These are phyloP conservation scores for Halteria grandinella DNA, from an alignment of 73 alveolate species.

Conservation along the genomic window DNA sequence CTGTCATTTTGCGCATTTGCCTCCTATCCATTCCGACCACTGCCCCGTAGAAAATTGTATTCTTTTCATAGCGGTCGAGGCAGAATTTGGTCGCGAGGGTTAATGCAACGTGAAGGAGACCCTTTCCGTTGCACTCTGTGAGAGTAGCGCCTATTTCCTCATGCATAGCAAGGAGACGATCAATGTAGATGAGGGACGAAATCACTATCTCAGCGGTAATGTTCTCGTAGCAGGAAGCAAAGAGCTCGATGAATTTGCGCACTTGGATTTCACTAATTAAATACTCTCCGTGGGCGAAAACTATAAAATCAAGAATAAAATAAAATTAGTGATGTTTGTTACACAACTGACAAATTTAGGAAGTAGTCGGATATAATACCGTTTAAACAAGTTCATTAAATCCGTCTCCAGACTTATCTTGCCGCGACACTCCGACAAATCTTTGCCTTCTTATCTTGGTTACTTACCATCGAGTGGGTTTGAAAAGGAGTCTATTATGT, in stretches of 20 bases:
- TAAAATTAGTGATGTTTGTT: too few relatives aligned
- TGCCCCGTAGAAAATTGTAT: constrained; percentile 43
- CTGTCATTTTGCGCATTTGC: constrained; percentile 21
- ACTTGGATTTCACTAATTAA: constrained; percentile 40
- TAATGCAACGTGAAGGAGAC: constrained; percentile 6
- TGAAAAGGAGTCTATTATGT: too few relatives aligned
- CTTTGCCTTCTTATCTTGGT: too few relatives aligned
- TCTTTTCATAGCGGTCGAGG: constrained; percentile 24
- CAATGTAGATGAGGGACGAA: constrained; percentile 14
- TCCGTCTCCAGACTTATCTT: too few relatives aligned
- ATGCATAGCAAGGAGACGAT: not conserved
- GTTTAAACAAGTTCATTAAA: too few relatives aligned
- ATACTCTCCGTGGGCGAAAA: too few relatives aligned
- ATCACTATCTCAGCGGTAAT: constrained; percentile 11
- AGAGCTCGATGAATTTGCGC: constrained; percentile 17
- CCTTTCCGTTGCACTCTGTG: not conserved
- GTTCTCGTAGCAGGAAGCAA: constrained; percentile 22
- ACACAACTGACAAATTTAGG: too few relatives aligned
- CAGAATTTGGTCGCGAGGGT: constrained; percentile 15
- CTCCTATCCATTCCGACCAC: constrained; percentile 15
- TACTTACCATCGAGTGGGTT: too few relatives aligned
- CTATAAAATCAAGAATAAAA: too few relatives aligned
- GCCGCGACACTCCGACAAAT: too few relatives aligned
- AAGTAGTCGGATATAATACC: too few relatives aligned
- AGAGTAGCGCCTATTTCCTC: not conserved